Evolutionary conservation across 306 rosid species (phyloP), one percentile per base, ranked within the genome.

Genomic region (Medicago ruthenica): DNA sequence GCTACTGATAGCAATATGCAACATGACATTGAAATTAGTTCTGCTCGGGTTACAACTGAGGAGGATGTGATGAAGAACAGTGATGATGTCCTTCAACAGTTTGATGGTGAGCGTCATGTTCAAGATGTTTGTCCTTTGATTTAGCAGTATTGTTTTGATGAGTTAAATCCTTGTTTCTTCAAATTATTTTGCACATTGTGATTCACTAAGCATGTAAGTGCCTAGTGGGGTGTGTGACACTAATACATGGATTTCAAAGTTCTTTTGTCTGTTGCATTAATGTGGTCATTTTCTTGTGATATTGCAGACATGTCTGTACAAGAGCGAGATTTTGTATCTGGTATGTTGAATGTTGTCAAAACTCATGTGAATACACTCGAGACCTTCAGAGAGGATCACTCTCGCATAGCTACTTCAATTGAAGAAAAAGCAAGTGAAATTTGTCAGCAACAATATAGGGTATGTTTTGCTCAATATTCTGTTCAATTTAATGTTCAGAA

Each of bases 21-120:
- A 73, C 97, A 93, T 65, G 90, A 84, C 37, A 51, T 21, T 18
- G 98, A 93, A 85, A 80, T 93, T 67, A 75, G 70, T 77, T 89
- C 88, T 72, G 83, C 80, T 57, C 90, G 96, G 67, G 67, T 71
- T 45, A 83, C 86, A 15, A 90, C 90, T 3, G 98, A 83, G 80
- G 81, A 89, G 75, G 92, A 88, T 54, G 93, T 87, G 41, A 86
- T 83, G 27, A 78, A 85, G 78, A 84, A 87, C 76, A 86, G 71
- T 13, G 83, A 88, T 17, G 92, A 87, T 75, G 15, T 85, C 53
- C 82, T 88, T 79, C 85, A 70, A 60, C 89, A 41, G 67, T 82
- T 91, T 57, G 89, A 82, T 64, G 76, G 98, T 91, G 76, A 93
- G 91, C 80, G 11, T 55, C 66, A 6, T 62, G 66, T 39, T 48